phyloP scores from a whole-genome alignment of 2,329 filamentous ascomycete species.

The Nemania abortiva region DNA sequence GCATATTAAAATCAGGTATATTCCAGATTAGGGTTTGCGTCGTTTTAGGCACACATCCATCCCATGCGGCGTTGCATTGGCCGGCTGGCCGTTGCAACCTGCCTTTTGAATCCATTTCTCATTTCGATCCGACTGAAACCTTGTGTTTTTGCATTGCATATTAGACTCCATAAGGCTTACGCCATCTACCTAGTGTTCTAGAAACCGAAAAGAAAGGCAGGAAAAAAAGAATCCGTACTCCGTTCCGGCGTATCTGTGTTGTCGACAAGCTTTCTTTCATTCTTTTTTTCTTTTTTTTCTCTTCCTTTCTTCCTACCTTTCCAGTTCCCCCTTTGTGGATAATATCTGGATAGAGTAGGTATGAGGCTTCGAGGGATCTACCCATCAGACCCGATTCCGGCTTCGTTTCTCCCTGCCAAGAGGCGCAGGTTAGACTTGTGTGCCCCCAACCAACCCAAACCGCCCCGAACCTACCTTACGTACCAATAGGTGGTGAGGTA shows the following conservation, averaged over 20 bases:
- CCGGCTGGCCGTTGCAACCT: slow-evolving; percentile 10
- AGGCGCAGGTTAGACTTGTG: not conserved
- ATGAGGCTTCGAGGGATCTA: slow-evolving; percentile 17
- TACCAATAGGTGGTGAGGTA: not conserved
- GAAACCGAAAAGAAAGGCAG: not conserved
- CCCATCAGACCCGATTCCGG: slow-evolving; percentile 10
- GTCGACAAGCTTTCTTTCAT: not conserved
- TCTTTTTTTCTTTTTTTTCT: not conserved
- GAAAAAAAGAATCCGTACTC: too few species aligned
- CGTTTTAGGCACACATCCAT: slow-evolving; percentile 18
- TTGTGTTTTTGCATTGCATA: not conserved
- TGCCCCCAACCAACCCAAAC: not conserved
- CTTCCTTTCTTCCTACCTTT: not conserved
- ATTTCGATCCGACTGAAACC: slow-evolving; percentile 6
- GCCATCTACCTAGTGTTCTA: not conserved
- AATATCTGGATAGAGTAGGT: not conserved
- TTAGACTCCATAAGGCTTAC: not conserved
- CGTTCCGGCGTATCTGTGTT: too few species aligned
- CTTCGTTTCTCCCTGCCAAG: slow-evolving; percentile 18
- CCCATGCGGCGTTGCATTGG: slow-evolving; percentile 12
- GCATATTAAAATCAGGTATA: slow-evolving; percentile 4
- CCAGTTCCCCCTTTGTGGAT: not conserved
- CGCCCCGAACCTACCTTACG: not conserved
- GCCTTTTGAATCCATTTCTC: slow-evolving; percentile 5
- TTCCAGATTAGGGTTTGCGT: slow-evolving; percentile 12